Evolutionary conservation across 495 filamentous ascomycete genomes (phyloP).

Genomic region (Neohortaea acidophila): DNA sequence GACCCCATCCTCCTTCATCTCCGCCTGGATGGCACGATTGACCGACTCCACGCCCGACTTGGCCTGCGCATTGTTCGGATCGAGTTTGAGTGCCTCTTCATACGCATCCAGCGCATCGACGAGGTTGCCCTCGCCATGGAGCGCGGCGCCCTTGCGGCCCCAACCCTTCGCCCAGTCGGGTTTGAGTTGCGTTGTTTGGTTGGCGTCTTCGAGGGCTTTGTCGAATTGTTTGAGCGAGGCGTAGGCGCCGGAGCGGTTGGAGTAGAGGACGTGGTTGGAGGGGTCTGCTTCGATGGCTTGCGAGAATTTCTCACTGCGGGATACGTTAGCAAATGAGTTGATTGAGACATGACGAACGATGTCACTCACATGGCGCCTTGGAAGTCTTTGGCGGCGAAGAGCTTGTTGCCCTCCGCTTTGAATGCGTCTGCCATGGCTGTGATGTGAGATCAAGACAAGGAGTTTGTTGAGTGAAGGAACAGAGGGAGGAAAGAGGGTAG

Average conservation of each 20-base stretch:
- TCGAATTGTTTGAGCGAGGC: conserved; percentile 77
- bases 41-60: conserved; percentile 74
- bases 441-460: neutral
- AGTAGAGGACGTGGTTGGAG: conserved; percentile 87
- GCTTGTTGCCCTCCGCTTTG: conserved; percentile 95
- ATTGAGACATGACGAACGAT: neutral
- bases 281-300: conserved; percentile 84
- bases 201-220: conserved; percentile 73
- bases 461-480: neutral
- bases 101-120: conserved; percentile 74
- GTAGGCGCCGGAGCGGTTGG: conserved; percentile 93
- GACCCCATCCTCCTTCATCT: conserved; percentile 52
- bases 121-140: conserved; percentile 75
- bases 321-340: conserved; percentile 2
- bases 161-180: conserved; percentile 97
- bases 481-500: neutral
- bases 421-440: conserved; percentile 38
- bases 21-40: conserved; percentile 72
- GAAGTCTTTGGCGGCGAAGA: conserved; percentile 92
- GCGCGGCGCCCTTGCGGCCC: conserved; percentile 77
- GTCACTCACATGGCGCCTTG: conserved; percentile 76
- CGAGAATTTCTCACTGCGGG: conserved; percentile 73
- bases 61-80: conserved; percentile 81
- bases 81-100: conserved; percentile 77
- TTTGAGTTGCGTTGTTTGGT: conserved; percentile 84